These are phyloP conservation scores for Chytridiales sp. DNA, from an alignment of 371 early-diverging fungal genomes.

Conservation along the genomic window DNA sequence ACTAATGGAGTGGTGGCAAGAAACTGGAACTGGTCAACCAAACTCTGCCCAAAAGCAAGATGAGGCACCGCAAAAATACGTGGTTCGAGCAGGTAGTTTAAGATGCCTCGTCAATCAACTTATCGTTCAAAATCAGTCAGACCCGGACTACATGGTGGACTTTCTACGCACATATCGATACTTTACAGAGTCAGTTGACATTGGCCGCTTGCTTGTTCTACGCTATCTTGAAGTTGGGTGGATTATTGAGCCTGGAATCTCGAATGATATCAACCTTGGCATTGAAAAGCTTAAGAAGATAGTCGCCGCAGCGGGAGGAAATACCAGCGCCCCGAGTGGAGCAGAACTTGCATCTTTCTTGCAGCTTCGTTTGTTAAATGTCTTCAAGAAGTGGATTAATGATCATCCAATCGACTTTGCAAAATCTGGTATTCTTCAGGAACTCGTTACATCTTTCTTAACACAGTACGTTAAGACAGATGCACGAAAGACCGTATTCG, in stretches of 20 bases:
- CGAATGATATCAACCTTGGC: background rate
- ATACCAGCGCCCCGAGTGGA: conserved; percentile 32
- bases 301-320: background rate
- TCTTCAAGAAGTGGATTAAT: conserved; percentile 65
- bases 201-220: conserved; percentile 55
- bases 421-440: conserved; percentile 36
- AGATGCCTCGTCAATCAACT: no score
- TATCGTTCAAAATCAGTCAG: no score
- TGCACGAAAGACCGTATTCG: conserved; percentile 49
- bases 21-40: no score
- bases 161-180: conserved; percentile 62
- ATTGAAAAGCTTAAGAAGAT: background rate
- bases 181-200: conserved; percentile 55
- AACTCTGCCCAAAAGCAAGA: no score
- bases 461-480: conserved; percentile 45
- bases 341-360: conserved; percentile 50
- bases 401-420: conserved; percentile 53
- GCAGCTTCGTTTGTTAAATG: conserved; percentile 60
- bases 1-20: no score
- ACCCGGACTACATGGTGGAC: conserved; percentile 50
- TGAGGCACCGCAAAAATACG: no score
- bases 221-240: conserved; percentile 48
- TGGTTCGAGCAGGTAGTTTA: no score
- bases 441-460: conserved; percentile 47
- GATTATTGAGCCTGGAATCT: background rate